These are phyloP conservation scores for Parathielavia hyrcaniae DNA, from an alignment of 495 filamentous ascomycete species.

Conservation along the genomic window DNA sequence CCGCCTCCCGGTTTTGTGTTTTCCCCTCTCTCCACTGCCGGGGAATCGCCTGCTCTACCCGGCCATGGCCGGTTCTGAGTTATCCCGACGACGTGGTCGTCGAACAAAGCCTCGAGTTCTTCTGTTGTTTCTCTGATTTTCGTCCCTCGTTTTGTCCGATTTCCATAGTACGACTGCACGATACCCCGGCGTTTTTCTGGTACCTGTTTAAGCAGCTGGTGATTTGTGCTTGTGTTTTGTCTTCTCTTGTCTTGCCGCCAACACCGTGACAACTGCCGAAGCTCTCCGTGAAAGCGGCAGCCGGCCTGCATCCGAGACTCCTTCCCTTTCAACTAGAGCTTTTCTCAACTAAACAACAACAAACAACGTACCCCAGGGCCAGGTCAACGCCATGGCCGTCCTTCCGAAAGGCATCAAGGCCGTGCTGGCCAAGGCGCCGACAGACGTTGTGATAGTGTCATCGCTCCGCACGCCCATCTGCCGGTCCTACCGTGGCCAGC, in stretches of 20 bases:
- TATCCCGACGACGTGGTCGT: conserved; percentile 13
- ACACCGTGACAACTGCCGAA: conserved; percentile 10
- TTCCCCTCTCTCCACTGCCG: conserved; percentile 23
- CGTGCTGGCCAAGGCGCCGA: conserved; percentile 72
- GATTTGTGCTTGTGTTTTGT: neutral
- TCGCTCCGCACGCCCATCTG: conserved; percentile 80
- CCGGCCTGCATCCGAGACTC: neutral
- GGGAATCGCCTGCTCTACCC: conserved; percentile 9
- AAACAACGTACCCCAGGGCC: neutral
- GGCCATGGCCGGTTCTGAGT: conserved; percentile 20
- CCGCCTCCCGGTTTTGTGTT: conserved; percentile 22
- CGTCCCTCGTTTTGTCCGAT: conserved; percentile 1
- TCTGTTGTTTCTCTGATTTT: conserved; percentile 10
- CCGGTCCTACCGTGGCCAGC: conserved; percentile 72
- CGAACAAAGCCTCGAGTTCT: neutral
- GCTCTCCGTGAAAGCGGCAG: neutral
- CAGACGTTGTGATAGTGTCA: conserved; percentile 83
- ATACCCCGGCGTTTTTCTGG: conserved; percentile 5
- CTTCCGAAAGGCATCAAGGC: conserved; percentile 57
- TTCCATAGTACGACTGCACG: neutral
- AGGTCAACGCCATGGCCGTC: conserved; percentile 22
- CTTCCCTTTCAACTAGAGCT: neutral
- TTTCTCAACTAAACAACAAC: no score
- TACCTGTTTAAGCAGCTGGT: neutral
- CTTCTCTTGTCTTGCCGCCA: no score